Evolutionary conservation across 2,329 filamentous ascomycete genomes (phyloP).

Genomic region (Fusarium vanettenii): DNA sequence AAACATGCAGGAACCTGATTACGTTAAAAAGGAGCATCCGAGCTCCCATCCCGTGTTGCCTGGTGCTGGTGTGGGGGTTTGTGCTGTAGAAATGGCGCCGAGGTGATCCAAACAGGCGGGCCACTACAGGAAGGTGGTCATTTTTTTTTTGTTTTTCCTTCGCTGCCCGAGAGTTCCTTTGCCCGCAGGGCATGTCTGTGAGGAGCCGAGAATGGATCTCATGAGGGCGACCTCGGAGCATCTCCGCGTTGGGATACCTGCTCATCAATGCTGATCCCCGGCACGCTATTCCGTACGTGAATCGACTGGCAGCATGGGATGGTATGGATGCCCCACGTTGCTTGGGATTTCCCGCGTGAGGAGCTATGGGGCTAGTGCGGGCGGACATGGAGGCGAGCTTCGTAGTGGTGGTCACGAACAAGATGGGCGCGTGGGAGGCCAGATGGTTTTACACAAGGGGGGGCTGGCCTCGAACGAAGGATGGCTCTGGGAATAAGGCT

Average conservation of each 20-base stretch:
- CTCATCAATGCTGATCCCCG: slow-evolving; percentile 22
- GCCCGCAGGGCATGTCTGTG: neutral
- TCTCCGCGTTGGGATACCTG: slow-evolving; percentile 15
- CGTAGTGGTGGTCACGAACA: neutral
- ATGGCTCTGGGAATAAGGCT: neutral
- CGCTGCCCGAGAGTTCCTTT: neutral
- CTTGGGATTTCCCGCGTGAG: slow-evolving; percentile 11
- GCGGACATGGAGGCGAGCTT: slow-evolving; percentile 9
- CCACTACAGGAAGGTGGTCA: neutral
- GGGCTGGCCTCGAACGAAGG: neutral
- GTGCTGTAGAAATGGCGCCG: neutral
- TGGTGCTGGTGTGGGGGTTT: slow-evolving; percentile 23
- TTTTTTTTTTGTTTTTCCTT: neutral
- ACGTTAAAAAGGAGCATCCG: slow-evolving; percentile 31
- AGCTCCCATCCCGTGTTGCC: slow-evolving; percentile 2
- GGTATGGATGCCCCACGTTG: slow-evolving; percentile 20
- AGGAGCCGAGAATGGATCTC: neutral
- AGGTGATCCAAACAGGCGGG: neutral
- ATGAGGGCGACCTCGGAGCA: slow-evolving; percentile 31
- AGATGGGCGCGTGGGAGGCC: neutral
- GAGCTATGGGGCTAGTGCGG: neutral
- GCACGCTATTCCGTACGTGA: slow-evolving; percentile 25
- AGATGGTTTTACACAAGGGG: neutral
- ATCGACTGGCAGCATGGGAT: slow-evolving; percentile 5
- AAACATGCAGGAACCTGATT: slow-evolving; percentile 33